Conservation (phyloP, 768 basidiomycete species). For the Sporobolomyces phaffii region DNA sequence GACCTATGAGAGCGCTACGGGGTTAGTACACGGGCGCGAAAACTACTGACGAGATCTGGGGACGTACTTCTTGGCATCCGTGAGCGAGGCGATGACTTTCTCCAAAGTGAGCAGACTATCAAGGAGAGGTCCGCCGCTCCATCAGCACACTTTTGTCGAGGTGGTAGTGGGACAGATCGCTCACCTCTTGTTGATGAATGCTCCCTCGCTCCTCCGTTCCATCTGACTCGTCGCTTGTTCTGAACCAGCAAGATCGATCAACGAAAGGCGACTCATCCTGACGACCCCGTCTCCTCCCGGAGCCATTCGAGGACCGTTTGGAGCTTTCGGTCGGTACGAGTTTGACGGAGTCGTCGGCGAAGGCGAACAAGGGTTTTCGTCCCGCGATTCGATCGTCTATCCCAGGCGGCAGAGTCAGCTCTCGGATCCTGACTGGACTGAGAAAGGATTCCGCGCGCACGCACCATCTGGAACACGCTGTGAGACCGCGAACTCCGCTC, state of each 20-base stretch:
- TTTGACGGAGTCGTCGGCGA: background rate
- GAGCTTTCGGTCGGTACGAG: background rate
- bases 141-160: too few relatives aligned
- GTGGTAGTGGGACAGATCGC: background rate
- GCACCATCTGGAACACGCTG: constrained; percentile 82
- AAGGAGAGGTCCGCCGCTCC: too few relatives aligned
- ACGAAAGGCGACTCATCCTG: constrained; percentile 53
- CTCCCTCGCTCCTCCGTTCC: constrained; percentile 87
- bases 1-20: constrained; percentile 52
- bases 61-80: constrained; percentile 58
- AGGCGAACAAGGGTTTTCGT: constrained; percentile 8
- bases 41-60: too few relatives aligned
- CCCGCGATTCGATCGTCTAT: constrained; percentile 42
- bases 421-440: background rate
- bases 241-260: constrained; percentile 93
- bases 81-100: constrained; percentile 82
- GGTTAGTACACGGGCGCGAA: too few relatives aligned
- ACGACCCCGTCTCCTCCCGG: constrained; percentile 34
- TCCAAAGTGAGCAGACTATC: constrained; percentile 78
- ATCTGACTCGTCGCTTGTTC: constrained; percentile 95
- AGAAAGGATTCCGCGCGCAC: constrained; percentile 9
- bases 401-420: background rate
- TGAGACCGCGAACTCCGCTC: constrained; percentile 89
- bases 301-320: constrained; percentile 21
- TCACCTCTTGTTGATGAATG: constrained; percentile 76